Conservation (phyloP, 345 rosid genomes). For the Erodium maritimum region DNA sequence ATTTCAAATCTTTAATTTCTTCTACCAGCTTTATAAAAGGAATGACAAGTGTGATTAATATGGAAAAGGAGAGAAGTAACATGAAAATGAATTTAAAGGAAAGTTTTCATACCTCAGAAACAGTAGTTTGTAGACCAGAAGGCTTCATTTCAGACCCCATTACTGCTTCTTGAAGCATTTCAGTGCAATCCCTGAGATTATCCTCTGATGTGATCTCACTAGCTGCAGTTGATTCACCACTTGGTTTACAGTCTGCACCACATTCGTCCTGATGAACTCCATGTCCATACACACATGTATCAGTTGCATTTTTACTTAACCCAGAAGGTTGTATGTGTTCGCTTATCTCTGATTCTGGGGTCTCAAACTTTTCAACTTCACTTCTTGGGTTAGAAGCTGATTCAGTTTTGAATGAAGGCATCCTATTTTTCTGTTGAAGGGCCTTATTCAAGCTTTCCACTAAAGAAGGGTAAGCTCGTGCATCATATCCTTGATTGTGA, state of each 20-base stretch:
- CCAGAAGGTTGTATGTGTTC: neutral
- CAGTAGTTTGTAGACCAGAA: neutral
- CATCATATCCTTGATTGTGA: neutral
- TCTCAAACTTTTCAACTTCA: slow-evolving; percentile 5
- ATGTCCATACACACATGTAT: neutral
- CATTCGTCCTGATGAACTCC: neutral
- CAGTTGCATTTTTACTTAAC: neutral
- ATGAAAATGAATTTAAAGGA: neutral
- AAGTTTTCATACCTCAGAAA: slow-evolving; percentile 24
- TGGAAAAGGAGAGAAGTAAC: neutral
- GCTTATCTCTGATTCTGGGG: neutral
- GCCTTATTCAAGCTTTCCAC: neutral
- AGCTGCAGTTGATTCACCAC: neutral
- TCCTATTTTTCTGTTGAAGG: neutral
- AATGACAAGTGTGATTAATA: neutral
- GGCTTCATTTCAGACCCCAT: neutral
- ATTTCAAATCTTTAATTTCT: slow-evolving; percentile 32
- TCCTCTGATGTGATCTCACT: neutral
- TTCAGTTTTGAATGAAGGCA: neutral
- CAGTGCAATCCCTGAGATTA: slow-evolving; percentile 12
- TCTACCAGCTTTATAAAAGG: slow-evolving; percentile 20
- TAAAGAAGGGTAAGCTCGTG: neutral
- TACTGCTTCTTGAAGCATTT: slow-evolving; percentile 4
- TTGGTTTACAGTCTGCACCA: neutral
- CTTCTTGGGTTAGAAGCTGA: neutral